These are phyloP conservation scores for Scleromitrula shiraiana DNA, from an alignment of 2,329 filamentous ascomycete genomes.

Conservation along the genomic window DNA sequence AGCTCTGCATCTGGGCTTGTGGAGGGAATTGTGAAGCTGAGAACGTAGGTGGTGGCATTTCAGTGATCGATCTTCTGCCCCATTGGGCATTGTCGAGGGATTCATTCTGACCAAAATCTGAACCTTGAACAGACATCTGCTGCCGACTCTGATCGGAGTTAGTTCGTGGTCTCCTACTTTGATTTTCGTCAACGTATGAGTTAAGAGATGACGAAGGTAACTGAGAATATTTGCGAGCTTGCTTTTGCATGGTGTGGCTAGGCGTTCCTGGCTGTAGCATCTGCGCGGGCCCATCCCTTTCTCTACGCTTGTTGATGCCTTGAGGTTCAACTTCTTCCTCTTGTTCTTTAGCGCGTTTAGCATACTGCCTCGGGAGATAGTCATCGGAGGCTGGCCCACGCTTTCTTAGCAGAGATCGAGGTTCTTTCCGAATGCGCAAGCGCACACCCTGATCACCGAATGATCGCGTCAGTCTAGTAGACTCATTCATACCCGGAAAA, in stretches of 20 bases:
- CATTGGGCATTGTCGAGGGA: neutral
- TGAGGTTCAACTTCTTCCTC: neutral
- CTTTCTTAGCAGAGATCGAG: slow-evolving; percentile 41
- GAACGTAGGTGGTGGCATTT: slow-evolving; percentile 1
- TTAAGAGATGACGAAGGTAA: neutral
- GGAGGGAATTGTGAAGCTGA: neutral
- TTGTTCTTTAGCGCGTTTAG: neutral
- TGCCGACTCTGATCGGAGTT: neutral
- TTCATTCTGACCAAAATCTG: neutral
- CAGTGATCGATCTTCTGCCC: neutral
- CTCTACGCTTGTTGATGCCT: slow-evolving; percentile 1
- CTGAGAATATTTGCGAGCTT: slow-evolving; percentile 1
- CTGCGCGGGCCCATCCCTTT: neutral
- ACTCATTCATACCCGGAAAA: slow-evolving; percentile 74
- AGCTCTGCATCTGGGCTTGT: slow-evolving; percentile 2
- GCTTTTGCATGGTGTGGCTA: neutral
- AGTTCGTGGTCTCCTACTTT: neutral
- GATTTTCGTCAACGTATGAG: neutral
- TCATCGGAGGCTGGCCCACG: slow-evolving; percentile 28
- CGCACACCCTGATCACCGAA: slow-evolving; percentile 86
- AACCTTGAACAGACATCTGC: neutral
- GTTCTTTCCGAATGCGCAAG: slow-evolving; percentile 75
- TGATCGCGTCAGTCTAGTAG: slow-evolving; percentile 69
- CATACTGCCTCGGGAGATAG: slow-evolving; percentile 27
- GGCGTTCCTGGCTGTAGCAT: neutral